Evolutionary conservation across 441 rosid genomes (phyloP), one percentile per base, ranked within the genome.

Genomic region (Croton laevigatus): DNA sequence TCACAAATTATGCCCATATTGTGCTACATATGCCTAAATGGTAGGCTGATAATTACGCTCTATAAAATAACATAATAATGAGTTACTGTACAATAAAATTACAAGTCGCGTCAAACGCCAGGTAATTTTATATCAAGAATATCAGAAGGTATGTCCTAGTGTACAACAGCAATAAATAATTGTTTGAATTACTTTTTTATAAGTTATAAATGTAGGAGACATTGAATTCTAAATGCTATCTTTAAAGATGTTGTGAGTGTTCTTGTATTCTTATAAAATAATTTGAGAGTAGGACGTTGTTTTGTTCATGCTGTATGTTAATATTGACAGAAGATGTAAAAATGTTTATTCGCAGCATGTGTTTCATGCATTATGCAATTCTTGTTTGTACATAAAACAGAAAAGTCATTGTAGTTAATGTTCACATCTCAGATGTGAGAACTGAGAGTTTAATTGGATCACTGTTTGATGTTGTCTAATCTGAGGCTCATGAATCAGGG

Each of bases 401-500:
- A 62, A 52, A 19, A 71, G 16, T 62, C n/a, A 37, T 37, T 53
- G 42, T 10, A 40, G 16, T 62, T 38, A 34, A 23, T 61, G 51
- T 23, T 37, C 8, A 27, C 54, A 22, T 57, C 19, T 23, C 17
- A 32, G 37, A 14, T 42, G 46, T 14, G 44, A 54, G 53, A 27
- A 42, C 11, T 27, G 8, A 17, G 72, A 46, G n/a, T 14, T 13
- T 16, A 58, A 9, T 23, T 36, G 10, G 17, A 54, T 74, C 23
- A 3, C 20, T 63, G 38, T 65, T 40, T 62, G 59, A 2, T 76
- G 48, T 55, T 75, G 68, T 69, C 59, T 79, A 23, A 75, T 74
- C 49, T 32, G 70, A 51, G 44, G 54, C 59, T 69, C 49, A 63
- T 81, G 77, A 70, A 37, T 65, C 78, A 87, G 91, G 87, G 38